These are phyloP conservation scores for Phlebopus sp. DNA, from an alignment of 1,284 basidiomycete genomes.

Conservation along the genomic window DNA sequence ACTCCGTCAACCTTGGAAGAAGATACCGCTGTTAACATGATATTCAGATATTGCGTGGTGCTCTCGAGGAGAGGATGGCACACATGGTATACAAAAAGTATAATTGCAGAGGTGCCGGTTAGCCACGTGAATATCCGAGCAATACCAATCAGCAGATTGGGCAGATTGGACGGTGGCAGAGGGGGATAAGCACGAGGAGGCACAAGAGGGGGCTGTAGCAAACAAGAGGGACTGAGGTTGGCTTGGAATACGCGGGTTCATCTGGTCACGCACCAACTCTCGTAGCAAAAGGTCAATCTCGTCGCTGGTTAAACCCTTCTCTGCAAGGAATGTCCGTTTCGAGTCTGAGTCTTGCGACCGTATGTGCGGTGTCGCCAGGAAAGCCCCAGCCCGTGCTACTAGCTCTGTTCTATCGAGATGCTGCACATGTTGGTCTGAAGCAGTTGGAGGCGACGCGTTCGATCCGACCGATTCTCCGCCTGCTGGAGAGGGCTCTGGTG, in stretches of 20 bases:
- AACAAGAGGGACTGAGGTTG: constrained; percentile 6
- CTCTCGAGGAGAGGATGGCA: constrained; percentile 19
- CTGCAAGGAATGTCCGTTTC: constrained; percentile 64
- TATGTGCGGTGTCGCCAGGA: constrained; percentile 65
- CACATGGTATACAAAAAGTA: constrained; percentile 65
- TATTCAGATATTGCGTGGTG: constrained; percentile 9
- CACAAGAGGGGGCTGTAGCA: constrained; percentile 45
- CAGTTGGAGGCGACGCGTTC: too few relatives aligned
- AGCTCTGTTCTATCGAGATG: constrained; percentile 40
- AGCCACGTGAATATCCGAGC: constrained; percentile 65
- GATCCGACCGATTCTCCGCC: background rate
- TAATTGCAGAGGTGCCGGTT: constrained; percentile 55
- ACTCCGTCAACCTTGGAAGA: constrained; percentile 59
- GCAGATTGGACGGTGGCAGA: constrained; percentile 65
- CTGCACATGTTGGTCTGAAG: background rate
- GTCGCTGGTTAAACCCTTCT: constrained; percentile 62
- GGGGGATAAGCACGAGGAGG: constrained; percentile 74
- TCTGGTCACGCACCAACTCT: constrained; percentile 44
- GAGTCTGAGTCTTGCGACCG: constrained; percentile 51
- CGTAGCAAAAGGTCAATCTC: constrained; percentile 63
- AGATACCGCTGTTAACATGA: constrained; percentile 51
- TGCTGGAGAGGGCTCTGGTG: background rate
- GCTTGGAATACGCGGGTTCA: background rate
- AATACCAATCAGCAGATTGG: constrained; percentile 58
- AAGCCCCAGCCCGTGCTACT: constrained; percentile 56